Percentiles rank a stretch among this genome's conserved stretches.
These are phyloP conservation scores for Volvox reticuliferus DNA, from an alignment of 139 green algal species.

Conservation along the genomic window DNA sequence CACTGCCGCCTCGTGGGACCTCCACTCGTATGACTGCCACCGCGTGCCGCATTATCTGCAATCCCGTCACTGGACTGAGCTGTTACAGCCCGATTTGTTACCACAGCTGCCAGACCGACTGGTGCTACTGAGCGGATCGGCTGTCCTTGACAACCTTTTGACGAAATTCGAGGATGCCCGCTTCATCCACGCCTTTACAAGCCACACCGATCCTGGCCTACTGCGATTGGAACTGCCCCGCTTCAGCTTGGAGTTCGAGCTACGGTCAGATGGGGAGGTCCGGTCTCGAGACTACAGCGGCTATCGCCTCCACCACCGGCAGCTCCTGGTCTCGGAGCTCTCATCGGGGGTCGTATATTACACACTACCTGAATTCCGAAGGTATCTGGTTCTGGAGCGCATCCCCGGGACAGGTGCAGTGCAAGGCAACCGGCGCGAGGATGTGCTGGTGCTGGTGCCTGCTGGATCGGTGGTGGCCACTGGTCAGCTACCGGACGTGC, in stretches of 20 bases:
- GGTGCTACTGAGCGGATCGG: constrained; percentile 33
- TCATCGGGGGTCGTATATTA: constrained; percentile 9
- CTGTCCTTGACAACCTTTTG: constrained; percentile 38
- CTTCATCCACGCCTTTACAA: constrained; percentile 62
- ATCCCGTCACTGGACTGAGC: constrained; percentile 10
- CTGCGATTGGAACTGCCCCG: constrained; percentile 43
- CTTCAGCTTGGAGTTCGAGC: constrained; percentile 67
- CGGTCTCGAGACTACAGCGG: constrained; percentile 52
- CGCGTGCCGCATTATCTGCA: constrained; percentile 33
- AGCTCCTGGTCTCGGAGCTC: constrained; percentile 18
- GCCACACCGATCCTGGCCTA: not conserved
- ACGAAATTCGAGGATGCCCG: constrained; percentile 60
- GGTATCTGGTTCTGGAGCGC: constrained; percentile 70
- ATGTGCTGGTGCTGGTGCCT: constrained; percentile 55
- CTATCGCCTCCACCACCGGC: constrained; percentile 35
- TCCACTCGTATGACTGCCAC: constrained; percentile 20
- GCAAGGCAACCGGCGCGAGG: constrained; percentile 1
- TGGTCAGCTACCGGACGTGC: not conserved
- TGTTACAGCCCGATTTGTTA: not conserved
- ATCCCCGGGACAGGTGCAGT: not conserved
- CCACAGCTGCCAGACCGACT: constrained; percentile 45
- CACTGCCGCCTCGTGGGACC: not conserved
- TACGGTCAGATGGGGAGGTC: not conserved
- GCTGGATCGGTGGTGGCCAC: constrained; percentile 33
- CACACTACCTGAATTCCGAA: constrained; percentile 66